These are phyloP conservation scores for Eucalyptus sideroxylon DNA, from an alignment of 345 rosid species.

Conservation along the genomic window DNA sequence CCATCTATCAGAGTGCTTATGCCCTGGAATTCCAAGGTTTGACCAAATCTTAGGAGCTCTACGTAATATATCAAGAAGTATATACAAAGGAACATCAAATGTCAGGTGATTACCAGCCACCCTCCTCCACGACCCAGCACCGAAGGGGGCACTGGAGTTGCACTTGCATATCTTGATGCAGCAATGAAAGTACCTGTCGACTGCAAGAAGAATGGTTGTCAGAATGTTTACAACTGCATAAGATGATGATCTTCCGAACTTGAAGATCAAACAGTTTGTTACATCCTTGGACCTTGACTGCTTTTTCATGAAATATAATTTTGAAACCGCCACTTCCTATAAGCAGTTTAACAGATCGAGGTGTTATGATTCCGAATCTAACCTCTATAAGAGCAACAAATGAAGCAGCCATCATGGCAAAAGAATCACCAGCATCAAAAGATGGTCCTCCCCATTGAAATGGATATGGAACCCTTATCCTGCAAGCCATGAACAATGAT, in stretches of 20 bases:
- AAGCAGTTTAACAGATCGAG: neutral
- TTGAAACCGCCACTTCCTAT: neutral
- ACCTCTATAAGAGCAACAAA: slow-evolving; percentile 76
- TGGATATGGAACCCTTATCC: slow-evolving; percentile 85
- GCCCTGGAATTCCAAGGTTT: slow-evolving; percentile 29
- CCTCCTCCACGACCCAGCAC: slow-evolving; percentile 78
- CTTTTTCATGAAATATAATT: neutral
- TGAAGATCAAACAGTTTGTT: neutral
- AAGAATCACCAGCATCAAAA: slow-evolving; percentile 47
- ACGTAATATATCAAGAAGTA: neutral
- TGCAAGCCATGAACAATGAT: slow-evolving; percentile 1
- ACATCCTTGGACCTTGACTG: neutral
- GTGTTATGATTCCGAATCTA: neutral
- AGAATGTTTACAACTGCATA: neutral
- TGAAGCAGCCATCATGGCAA: slow-evolving; percentile 73
- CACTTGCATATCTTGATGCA: slow-evolving; percentile 74
- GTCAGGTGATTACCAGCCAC: slow-evolving; percentile 41
- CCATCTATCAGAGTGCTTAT: slow-evolving; percentile 53
- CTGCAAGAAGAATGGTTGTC: slow-evolving; percentile 17
- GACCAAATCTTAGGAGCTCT: neutral
- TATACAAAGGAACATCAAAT: neutral
- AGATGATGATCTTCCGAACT: neutral
- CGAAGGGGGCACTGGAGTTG: slow-evolving; percentile 73
- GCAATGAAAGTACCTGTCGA: slow-evolving; percentile 68
- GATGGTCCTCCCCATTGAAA: slow-evolving; percentile 76